Evolutionary conservation across 495 filamentous ascomycete species (phyloP).

Genomic region (Hyaloscypha hepaticicola): DNA sequence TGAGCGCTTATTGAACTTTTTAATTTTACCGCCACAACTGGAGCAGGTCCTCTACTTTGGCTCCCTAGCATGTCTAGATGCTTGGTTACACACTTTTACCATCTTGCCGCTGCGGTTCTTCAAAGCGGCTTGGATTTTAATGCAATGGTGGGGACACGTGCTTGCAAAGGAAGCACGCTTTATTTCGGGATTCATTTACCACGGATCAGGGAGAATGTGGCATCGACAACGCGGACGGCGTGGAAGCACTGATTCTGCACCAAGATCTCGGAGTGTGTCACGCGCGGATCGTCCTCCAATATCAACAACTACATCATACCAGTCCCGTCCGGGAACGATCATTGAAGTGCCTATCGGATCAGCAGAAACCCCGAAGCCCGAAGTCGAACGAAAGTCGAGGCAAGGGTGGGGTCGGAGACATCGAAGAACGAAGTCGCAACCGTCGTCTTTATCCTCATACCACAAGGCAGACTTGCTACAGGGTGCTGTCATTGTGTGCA

Average conservation of each 20-base stretch:
- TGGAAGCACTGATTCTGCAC: conserved; percentile 40
- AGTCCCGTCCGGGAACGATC: conserved; percentile 16
- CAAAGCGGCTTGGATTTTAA: conserved; percentile 73
- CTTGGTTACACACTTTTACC: conserved; percentile 97
- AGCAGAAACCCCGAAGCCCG: conserved; percentile 14
- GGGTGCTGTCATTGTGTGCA: conserved; percentile 79
- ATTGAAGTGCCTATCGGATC: conserved; percentile 20
- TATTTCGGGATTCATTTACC: conserved; percentile 68
- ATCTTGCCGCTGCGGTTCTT: conserved; percentile 89
- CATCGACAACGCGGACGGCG: conserved; percentile 48
- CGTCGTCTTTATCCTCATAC: conserved; percentile 77
- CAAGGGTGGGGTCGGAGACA: conserved; percentile 52
- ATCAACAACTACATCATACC: conserved; percentile 27
- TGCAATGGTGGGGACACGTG: conserved; percentile 68
- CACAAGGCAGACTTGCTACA: conserved; percentile 96
- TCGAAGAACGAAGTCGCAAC: conserved; percentile 75
- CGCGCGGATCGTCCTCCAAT: conserved; percentile 15
- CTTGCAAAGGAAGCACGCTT: conserved; percentile 64
- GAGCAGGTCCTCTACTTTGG: conserved; percentile 88
- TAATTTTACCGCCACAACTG: conserved; percentile 76
- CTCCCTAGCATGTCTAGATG: conserved; percentile 84
- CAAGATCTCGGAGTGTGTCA: conserved; percentile 30
- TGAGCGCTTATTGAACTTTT: conserved; percentile 87
- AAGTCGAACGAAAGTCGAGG: conserved; percentile 28
- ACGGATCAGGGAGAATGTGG: conserved; percentile 77